Percentiles rank a stretch among this genome's conserved stretches.
Conservation (phyloP, 306 rosid species). For the Malus domestica region ASM211411v1 NC_041789.1:31537001-31537500, state of each 20-base stretch:
- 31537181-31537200: constrained; percentile 21
- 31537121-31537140: background rate
- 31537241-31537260: background rate
- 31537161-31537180: background rate
- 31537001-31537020: background rate
- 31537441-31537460: constrained; percentile 10
- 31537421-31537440: background rate
- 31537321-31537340: no score
- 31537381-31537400: no score
- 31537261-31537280: no score
- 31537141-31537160: background rate
- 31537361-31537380: no score
- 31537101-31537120: background rate
- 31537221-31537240: constrained; percentile 28
- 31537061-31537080: background rate
- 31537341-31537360: no score
- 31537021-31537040: constrained; percentile 18
- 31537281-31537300: no score
- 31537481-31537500: constrained; percentile 19
- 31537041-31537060: background rate
- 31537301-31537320: no score
- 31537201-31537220: constrained; percentile 14
- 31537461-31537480: constrained; percentile 24
- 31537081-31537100: background rate
- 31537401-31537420: no score